A percentile compares a stretch with the other conserved stretches of the same genome.
Evolutionary conservation across 805 yeast species (phyloP).

Genomic region (Pichia gijzeniarum): DNA sequence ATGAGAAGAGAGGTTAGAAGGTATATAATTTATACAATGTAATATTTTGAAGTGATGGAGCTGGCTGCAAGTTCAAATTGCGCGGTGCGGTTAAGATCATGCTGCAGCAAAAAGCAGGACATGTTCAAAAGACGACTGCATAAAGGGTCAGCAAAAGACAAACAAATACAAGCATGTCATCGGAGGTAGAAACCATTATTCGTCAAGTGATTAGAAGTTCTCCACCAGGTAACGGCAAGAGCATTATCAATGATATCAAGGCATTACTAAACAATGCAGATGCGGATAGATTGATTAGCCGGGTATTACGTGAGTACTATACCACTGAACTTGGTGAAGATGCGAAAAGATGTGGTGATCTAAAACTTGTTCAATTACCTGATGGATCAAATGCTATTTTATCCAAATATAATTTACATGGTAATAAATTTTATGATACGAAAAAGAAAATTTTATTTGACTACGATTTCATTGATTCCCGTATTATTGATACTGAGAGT

Average conservation of each 20-base stretch:
- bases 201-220: constrained; percentile 39
- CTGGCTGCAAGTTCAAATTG: too few relatives aligned
- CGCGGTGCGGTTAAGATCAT: too few relatives aligned
- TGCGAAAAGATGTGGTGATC: constrained; percentile 18
- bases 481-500: constrained; percentile 48
- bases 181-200: constrained; percentile 25
- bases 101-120: too few relatives aligned
- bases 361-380: constrained; percentile 27
- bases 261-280: constrained; percentile 23
- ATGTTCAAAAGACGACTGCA: too few relatives aligned
- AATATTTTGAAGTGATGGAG: too few relatives aligned
- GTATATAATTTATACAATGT: too few relatives aligned
- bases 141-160: too few relatives aligned
- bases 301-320: constrained; percentile 22
- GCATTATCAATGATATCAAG: constrained; percentile 25
- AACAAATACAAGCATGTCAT: neutral
- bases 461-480: constrained; percentile 47
- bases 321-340: constrained; percentile 10
- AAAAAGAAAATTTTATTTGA: constrained; percentile 43
- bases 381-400: constrained; percentile 31
- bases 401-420: constrained; percentile 41
- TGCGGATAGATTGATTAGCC: constrained; percentile 22
- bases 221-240: constrained; percentile 49
- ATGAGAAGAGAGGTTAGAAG: too few relatives aligned
- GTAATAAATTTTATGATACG: constrained; percentile 52